These are phyloP conservation scores for Butyriboletus loyo DNA, from an alignment of 768 basidiomycete species.

Conservation along the genomic window DNA sequence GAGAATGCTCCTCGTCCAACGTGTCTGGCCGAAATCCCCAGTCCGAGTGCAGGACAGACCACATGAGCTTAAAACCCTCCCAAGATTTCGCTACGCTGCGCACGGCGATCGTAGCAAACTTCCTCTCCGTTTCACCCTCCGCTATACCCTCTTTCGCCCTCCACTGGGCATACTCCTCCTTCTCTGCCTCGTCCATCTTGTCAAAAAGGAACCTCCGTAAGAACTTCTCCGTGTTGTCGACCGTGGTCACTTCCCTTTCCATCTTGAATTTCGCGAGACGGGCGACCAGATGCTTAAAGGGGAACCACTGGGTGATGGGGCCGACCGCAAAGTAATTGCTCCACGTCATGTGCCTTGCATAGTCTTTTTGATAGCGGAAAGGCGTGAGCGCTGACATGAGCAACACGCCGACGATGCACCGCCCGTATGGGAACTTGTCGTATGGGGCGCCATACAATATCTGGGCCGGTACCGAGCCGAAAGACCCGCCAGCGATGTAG, in stretches of 20 bases:
- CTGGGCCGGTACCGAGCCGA: constrained; percentile 53
- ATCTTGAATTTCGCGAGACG: constrained; percentile 34
- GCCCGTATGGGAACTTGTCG: constrained; percentile 49
- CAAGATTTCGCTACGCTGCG: constrained; percentile 49
- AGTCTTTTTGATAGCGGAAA: constrained; percentile 43
- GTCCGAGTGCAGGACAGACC: constrained; percentile 43
- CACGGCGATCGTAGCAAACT: constrained; percentile 40
- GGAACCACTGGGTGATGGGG: constrained; percentile 41
- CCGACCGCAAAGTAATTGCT: constrained; percentile 45
- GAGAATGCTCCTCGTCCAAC: constrained; percentile 45
- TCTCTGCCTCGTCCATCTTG: constrained; percentile 39
- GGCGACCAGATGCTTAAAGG: constrained; percentile 35
- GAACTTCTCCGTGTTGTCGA: constrained; percentile 41
- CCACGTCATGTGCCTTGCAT: constrained; percentile 46
- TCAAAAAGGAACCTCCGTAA: constrained; percentile 38
- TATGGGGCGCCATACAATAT: constrained; percentile 53
- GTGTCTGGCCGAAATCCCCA: constrained; percentile 47
- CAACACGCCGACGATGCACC: constrained; percentile 44
- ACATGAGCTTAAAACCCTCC: constrained; percentile 48
- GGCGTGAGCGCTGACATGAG: constrained; percentile 48
- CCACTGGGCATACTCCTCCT: constrained; percentile 37
- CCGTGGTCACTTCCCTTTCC: constrained; percentile 34
- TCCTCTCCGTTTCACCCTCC: constrained; percentile 43
- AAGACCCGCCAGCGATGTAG: constrained; percentile 53
- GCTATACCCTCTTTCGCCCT: constrained; percentile 35